Evolutionary conservation across 345 rosid species (phyloP), one percentile per base, ranked within the genome.

Genomic region (Garcia nutans): DNA sequence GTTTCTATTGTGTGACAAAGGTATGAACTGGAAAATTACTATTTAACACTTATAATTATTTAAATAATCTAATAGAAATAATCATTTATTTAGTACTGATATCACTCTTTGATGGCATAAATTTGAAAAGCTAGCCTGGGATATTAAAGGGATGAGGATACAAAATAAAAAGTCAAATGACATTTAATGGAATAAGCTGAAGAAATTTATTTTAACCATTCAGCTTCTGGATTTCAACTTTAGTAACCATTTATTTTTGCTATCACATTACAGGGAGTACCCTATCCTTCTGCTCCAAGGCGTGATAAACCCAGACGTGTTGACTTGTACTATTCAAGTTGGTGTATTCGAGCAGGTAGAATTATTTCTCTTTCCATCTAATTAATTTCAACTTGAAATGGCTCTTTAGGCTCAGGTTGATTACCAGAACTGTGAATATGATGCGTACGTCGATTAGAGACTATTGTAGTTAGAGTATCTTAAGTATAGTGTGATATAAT

Each of bases 1-100:
- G 91, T 74, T 93, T 83, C 74, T 92, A 83, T 73, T 93, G 94
- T 74, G 87, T 93, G 75, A 90, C 97, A 57, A 93, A 93, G 97
- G 98, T 93, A 54, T 5, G 41, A 3, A 4, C 41, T 37, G 41
- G 6, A 65, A 26, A 23, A 15, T 74, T 65, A 33, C 15, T 52
- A 42, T 67, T 15, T 54, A n/a, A n/a, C 47, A 26, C 20, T 70
- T 59, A 64, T 8, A 19, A 41, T 65, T n/a, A 13, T 22, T 44
- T 6, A 33, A 54, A 37, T 15, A n/a, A 13, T 50, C 28, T 33
- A 33, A 16, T 44, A 16, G 20, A 13, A 41, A 65, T 19, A n/a
- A 45, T 10, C 37, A 57, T 23, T 45, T 60, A 45, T 20, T 73
- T 73, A 5, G 22, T 17, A 19, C 42, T 26, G 9, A 44, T 17